Conservation (phyloP, 306 rosid species). For the Quillaja saponaria region DNA sequence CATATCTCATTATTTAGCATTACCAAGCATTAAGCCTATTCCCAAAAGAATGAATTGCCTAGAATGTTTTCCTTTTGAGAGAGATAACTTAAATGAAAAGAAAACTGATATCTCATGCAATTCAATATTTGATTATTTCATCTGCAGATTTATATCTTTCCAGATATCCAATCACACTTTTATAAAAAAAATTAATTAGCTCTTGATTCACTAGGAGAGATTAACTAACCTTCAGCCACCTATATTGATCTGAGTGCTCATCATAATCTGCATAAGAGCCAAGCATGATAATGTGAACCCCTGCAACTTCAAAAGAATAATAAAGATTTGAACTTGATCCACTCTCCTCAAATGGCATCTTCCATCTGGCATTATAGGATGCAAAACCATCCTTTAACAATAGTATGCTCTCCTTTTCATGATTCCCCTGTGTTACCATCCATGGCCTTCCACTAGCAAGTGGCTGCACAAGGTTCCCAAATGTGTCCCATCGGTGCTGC, state of each 20-base stretch:
- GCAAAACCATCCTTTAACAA: slow-evolving; percentile 65
- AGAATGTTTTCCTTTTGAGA: no score
- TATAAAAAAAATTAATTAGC: slow-evolving; percentile 12
- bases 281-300: slow-evolving; percentile 79
- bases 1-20: no score
- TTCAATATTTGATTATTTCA: neutral
- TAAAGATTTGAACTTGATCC: slow-evolving; percentile 86
- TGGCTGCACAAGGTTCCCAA: slow-evolving; percentile 87
- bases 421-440: slow-evolving; percentile 98
- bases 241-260: slow-evolving; percentile 76
- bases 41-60: no score
- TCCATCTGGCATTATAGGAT: slow-evolving; percentile 87
- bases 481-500: slow-evolving; percentile 81
- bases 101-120: no score
- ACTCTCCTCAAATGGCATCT: slow-evolving; percentile 88
- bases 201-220: slow-evolving; percentile 2
- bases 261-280: slow-evolving; percentile 83
- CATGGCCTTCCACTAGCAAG: slow-evolving; percentile 89
- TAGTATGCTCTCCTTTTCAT: slow-evolving; percentile 71
- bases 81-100: no score
- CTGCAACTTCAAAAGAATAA: slow-evolving; percentile 86
- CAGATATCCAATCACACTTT: neutral
- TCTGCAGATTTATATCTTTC: neutral
- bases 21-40: no score
- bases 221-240: slow-evolving; percentile 82